A percentile compares a stretch with the other conserved stretches of the same genome.
phyloP scores from a whole-genome alignment of 2,329 filamentous ascomycete genomes.

The Microdochium bolleyi region DNA sequence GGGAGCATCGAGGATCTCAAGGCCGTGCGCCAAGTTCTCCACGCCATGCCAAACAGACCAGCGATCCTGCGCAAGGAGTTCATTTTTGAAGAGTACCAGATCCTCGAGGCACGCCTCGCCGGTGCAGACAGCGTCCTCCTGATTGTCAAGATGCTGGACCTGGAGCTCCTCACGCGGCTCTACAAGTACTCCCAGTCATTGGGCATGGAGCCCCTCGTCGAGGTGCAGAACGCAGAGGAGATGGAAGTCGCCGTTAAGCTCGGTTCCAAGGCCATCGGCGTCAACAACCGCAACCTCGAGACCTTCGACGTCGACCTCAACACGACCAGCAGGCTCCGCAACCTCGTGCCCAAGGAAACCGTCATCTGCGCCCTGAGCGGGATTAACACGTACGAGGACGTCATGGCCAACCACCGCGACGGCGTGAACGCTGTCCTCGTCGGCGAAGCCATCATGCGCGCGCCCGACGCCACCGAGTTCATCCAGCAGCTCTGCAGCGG shows the following conservation, averaged over 20 bases:
- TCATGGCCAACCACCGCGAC: constrained; percentile 77
- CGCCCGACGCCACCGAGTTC: constrained; percentile 72
- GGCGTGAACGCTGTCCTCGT: constrained; percentile 91
- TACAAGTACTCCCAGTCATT: constrained; percentile 85
- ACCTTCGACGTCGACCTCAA: constrained; percentile 95
- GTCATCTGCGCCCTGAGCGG: constrained; percentile 92
- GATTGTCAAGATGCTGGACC: constrained; percentile 96
- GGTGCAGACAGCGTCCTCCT: constrained; percentile 91
- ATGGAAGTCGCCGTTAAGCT: constrained; percentile 83
- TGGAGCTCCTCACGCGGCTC: constrained; percentile 62
- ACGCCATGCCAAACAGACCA: constrained; percentile 85
- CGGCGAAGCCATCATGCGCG: constrained; percentile 92
- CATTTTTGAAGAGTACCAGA: constrained; percentile 97
- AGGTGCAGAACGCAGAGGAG: constrained; percentile 91
- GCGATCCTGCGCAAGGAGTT: constrained; percentile 94
- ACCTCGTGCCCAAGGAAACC: constrained; percentile 76
- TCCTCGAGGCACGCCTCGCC: constrained; percentile 84
- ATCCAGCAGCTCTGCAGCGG: constrained; percentile 75
- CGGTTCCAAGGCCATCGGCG: constrained; percentile 85
- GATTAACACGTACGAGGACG: constrained; percentile 83
- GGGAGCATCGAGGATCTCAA: constrained; percentile 91
- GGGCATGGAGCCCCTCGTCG: constrained; percentile 95
- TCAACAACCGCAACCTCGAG: constrained; percentile 95
- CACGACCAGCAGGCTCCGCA: constrained; percentile 82
- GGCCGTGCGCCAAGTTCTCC: constrained; percentile 78